Evolutionary conservation across 441 rosid species (phyloP), one percentile per base, ranked within the genome.

Genomic region (Gossypium lobatum): DNA sequence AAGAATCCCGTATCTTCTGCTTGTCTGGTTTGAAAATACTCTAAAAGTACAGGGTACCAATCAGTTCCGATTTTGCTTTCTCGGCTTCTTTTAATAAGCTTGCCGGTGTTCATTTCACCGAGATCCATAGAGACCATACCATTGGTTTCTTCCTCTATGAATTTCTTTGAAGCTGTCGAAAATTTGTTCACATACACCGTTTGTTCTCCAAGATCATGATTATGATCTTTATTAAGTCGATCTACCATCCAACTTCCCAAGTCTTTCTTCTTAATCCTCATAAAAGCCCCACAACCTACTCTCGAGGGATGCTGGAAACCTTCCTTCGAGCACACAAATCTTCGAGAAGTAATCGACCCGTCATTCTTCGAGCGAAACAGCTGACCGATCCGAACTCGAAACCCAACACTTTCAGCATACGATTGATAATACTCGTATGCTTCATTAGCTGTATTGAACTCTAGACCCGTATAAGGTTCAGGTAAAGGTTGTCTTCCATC

Each of bases 241-340:
- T 94, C 98, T 13, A 90, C 95, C 8, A 90, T 83, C 98, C 97
- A 94, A 37, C 81, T 85, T 78, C 92, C 96, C 63, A 79, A 82
- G 50, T 86, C 95, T 75, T 89, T 94, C 63, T 87, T 86, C 86
- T 88, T 94, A 63, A 94, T 90, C 82, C 95, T 87, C 97, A 92
- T 92, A 84, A 85, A 92, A 77, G 97, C 96, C 18, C 95, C 93
- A 74, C 98, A 92, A 0, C 98, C 98, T 37, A 92, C 84, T 74
- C 96, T 87, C 14, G 96, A 89, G 50, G 98, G 98, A 78, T 92
- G 98, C 79, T 92, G 93, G 81, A 90, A 91, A 54, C 98, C 97
- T 82, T 94, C 98, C 84, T 88, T 94, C 0, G 95, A 94, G 83
- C 97, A 94, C 20, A 94, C 98, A 80, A 94, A 94, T 77, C 91